These are phyloP conservation scores for Solanum pinnatisectum DNA, from an alignment of 257 asterid species.

Conservation along the genomic window DNA sequence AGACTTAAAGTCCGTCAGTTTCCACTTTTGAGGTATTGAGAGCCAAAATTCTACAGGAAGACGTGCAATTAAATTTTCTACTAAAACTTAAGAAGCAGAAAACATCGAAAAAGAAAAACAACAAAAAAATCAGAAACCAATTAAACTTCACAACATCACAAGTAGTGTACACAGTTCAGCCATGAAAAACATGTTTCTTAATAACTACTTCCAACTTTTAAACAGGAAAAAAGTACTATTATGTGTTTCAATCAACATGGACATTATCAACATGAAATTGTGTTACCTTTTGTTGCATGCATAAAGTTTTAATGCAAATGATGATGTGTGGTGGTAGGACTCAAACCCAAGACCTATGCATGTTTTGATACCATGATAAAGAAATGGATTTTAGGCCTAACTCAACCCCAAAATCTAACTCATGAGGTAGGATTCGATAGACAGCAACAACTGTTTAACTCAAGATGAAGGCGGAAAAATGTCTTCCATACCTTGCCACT, in stretches of 20 bases:
- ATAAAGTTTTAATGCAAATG: not conserved
- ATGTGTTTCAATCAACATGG: not conserved
- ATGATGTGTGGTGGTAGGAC: not conserved
- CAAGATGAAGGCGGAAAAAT: not conserved
- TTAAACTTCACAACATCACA: not conserved
- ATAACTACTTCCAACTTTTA: not conserved
- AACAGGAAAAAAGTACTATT: not conserved
- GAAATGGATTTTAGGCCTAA: not conserved
- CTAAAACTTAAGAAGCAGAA: not conserved
- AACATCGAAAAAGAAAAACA: not conserved
- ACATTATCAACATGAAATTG: not conserved
- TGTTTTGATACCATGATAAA: not conserved
- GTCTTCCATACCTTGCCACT: conserved; percentile 79
- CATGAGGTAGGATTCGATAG: not conserved
- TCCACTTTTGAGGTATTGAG: not conserved
- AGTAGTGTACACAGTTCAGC: not conserved
- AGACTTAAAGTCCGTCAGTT: not conserved
- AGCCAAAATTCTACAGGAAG: not conserved
- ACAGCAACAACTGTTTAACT: not conserved
- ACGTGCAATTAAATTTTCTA: not conserved
- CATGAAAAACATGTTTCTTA: not conserved
- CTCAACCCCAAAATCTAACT: not conserved
- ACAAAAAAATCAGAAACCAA: not conserved
- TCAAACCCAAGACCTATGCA: not conserved
- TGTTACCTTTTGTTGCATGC: not conserved